Percentiles rank a stretch among this genome's conserved stretches.
Conservation (phyloP, 768 basidiomycete genomes). For the Holtermanniella nyarrowii region DNA sequence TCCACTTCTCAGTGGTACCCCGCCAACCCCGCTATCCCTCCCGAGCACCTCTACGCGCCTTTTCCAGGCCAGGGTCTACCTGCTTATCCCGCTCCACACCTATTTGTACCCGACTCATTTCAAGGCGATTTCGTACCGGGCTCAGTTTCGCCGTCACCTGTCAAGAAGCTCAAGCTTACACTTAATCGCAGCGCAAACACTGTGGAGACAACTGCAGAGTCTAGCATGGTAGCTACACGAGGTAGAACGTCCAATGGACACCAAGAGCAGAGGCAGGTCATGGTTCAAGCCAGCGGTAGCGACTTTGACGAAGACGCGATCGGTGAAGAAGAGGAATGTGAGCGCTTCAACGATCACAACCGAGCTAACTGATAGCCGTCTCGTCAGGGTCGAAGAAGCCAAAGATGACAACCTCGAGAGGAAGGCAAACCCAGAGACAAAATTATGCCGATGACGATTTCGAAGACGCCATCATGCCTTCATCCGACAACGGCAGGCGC, state of each 20-base stretch:
- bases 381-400: too few relatives aligned
- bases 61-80: too few relatives aligned
- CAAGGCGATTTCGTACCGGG: not conserved
- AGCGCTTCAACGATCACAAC: not conserved
- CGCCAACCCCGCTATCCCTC: not conserved
- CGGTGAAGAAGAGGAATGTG: not conserved
- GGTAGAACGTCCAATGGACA: not conserved
- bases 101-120: not conserved
- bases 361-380: too few relatives aligned
- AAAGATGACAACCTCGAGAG: not conserved
- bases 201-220: not conserved
- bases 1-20: too few relatives aligned
- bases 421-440: not conserved
- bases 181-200: too few relatives aligned
- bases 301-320: not conserved
- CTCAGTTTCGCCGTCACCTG: not conserved
- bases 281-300: not conserved
- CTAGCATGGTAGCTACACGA: not conserved
- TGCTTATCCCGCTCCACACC: not conserved
- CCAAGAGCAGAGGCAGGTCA: not conserved
- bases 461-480: not conserved
- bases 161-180: not conserved
- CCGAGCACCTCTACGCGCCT: not conserved
- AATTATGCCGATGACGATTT: constrained; percentile 1
- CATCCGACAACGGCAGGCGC: not conserved